Base-by-base conservation (phyloP, 2,329 filamentous ascomycete species). In the Pyrenochaeta sp. region DNA sequence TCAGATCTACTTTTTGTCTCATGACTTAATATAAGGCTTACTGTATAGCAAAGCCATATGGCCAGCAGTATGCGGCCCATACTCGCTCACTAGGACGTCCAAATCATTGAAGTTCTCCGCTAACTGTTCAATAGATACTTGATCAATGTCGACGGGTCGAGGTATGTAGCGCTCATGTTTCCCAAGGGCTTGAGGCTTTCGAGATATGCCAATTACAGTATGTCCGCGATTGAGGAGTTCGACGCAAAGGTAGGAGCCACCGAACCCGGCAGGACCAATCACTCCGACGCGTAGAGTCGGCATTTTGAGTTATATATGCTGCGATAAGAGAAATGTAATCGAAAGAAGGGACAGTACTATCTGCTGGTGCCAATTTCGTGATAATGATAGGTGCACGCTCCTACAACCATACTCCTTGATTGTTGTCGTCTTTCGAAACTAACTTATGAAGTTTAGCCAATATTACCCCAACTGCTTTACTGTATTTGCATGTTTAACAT, bases 151-250 rank as follows among this genome's bases (percentile, higher is more conserved):
- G 7, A 74, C 47, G 0, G 60, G 23, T 4, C 67, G 48, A 2
- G 72, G 67, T 3, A 56, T 64, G 58, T 74, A 75, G 11, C 61
- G 59, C 14, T 56, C 47, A 45, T 75, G 72, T 17, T 60, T 63
- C 1, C 73, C 72, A 1, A 75, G 45, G 33, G 70, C 73, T 12
- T 67, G 45, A 0, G 72, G 73, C 35, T 61, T 64, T 20, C 72
- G 71, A 14, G 73, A 74, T 17, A 75, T 62, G 1, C 73, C 72
- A 10, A 73, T 60, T 4, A 76, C 69, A 5, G 61, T 66, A 36
- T 76, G 70, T 4, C 72, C 72, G 30, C 72, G 66, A 29, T 66
- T 68, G 0, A 76, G 54, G 3, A 75, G 66, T 40, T 75, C 73
- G 7, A 71, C 66, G 18, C 54, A 61, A 9, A 74, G 63, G 46